These are phyloP conservation scores for Microstroma glucosiphilum DNA, from an alignment of 1,284 basidiomycete genomes.

Conservation along the genomic window DNA sequence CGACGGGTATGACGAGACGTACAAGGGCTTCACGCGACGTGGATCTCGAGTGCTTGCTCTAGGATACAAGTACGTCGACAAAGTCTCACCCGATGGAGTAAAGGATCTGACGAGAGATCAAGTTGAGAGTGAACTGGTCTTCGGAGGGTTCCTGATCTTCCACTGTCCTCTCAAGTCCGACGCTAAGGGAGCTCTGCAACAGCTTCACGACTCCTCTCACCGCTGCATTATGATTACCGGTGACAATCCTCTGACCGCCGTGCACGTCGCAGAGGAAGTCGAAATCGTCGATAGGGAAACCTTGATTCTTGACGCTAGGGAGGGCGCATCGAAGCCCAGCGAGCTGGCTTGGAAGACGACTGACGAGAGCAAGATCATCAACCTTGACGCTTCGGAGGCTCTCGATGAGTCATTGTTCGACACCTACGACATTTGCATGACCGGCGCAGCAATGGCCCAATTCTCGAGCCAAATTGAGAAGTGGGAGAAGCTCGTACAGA, in stretches of 20 bases:
- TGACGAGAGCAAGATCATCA: slow-evolving; percentile 39
- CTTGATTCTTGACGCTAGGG: slow-evolving; percentile 41
- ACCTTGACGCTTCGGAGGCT: slow-evolving; percentile 27
- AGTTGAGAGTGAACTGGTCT: slow-evolving; percentile 39
- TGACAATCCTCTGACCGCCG: slow-evolving; percentile 49
- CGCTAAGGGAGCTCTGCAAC: slow-evolving; percentile 39
- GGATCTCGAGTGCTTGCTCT: slow-evolving; percentile 48
- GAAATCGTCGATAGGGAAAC: slow-evolving; percentile 49
- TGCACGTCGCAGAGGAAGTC: slow-evolving; percentile 47
- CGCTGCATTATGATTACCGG: slow-evolving; percentile 51
- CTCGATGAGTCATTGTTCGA: slow-evolving; percentile 45
- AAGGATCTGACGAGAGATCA: slow-evolving; percentile 37
- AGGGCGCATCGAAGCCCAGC: slow-evolving; percentile 31
- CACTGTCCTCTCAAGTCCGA: slow-evolving; percentile 50
- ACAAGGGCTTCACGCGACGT: slow-evolving; percentile 47
- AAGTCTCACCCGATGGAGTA: slow-evolving; percentile 23
- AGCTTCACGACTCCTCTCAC: slow-evolving; percentile 48
- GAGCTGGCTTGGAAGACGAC: slow-evolving; percentile 44
- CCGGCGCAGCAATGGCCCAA: slow-evolving; percentile 45
- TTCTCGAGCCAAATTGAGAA: slow-evolving; percentile 26
- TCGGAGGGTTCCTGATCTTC: slow-evolving; percentile 49
- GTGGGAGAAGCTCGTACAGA: slow-evolving; percentile 44
- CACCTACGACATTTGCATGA: slow-evolving; percentile 49
- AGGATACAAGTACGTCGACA: slow-evolving; percentile 44
- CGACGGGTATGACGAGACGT: slow-evolving; percentile 46